A percentile compares a stretch with the other conserved stretches of the same genome.
Evolutionary conservation across 129 eudicot species (phyloP).

Genomic region (Cynara cardunculus): DNA sequence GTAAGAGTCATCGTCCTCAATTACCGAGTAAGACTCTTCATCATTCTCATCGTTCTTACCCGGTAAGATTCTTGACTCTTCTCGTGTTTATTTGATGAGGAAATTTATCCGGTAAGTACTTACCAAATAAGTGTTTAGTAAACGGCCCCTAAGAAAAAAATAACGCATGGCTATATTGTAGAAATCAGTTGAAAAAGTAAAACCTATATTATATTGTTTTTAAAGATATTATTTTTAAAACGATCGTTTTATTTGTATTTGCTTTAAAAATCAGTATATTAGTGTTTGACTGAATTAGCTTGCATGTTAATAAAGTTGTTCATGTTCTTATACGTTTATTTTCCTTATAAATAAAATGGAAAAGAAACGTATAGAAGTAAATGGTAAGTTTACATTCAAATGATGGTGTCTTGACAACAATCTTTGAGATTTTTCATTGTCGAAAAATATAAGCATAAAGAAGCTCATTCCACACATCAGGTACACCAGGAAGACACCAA

Average conservation of each 20-base stretch:
- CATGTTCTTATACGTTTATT: background rate
- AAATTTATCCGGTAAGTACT: too few relatives aligned
- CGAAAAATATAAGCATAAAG: constrained; percentile 52
- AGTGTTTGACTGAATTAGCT: background rate
- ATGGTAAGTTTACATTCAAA: background rate
- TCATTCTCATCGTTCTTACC: too few relatives aligned
- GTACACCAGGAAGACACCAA: constrained; percentile 94
- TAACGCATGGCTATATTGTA: background rate
- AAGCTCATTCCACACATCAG: constrained; percentile 83
- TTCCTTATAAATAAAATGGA: background rate
- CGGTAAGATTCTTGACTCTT: too few relatives aligned
- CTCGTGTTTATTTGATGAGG: too few relatives aligned
- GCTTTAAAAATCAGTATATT: background rate
- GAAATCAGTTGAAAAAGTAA: background rate
- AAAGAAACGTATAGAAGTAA: background rate
- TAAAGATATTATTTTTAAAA: background rate
- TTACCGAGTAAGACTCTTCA: too few relatives aligned
- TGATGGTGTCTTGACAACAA: background rate
- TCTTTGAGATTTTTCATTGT: constrained; percentile 17
- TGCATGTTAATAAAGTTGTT: background rate
- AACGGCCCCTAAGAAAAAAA: too few relatives aligned
- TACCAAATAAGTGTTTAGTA: too few relatives aligned
- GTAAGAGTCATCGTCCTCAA: too few relatives aligned
- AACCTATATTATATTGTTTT: background rate
- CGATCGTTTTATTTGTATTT: background rate